phyloP scores from a whole-genome alignment of 169 alveolate species.

The Babesia caballi region DNA sequence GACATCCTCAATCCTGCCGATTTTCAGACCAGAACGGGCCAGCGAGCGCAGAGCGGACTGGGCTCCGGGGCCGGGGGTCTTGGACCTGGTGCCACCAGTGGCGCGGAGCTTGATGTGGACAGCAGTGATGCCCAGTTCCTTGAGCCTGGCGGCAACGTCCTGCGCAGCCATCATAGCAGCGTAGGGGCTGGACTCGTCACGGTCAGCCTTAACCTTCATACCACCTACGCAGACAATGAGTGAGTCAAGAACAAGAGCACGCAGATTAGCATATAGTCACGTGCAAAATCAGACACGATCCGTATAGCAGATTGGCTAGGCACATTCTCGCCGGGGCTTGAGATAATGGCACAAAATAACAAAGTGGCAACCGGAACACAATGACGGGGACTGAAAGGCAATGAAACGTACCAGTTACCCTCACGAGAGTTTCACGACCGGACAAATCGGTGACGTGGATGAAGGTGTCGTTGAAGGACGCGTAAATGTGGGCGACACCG shows the following conservation, averaged over 20 bases:
- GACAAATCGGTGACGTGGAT: slow-evolving; percentile 99
- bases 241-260: too few relatives aligned
- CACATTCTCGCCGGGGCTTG: too few relatives aligned
- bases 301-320: too few relatives aligned
- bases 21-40: slow-evolving; percentile 98
- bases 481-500: slow-evolving; percentile 99
- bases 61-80: slow-evolving; percentile 99
- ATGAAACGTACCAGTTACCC: slow-evolving; percentile 89
- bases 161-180: slow-evolving; percentile 99
- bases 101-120: slow-evolving; percentile 98
- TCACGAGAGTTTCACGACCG: slow-evolving; percentile 98
- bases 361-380: too few relatives aligned
- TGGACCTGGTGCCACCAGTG: slow-evolving; percentile 95
- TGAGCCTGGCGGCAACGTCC: slow-evolving; percentile 95
- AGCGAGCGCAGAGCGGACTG: slow-evolving; percentile 99
- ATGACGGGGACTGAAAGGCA: neutral
- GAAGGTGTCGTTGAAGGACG: slow-evolving; percentile 99
- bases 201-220: slow-evolving; percentile 99
- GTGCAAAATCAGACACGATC: neutral
- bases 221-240: slow-evolving; percentile 93
- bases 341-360: too few relatives aligned
- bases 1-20: slow-evolving; percentile 99
- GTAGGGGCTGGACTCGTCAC: slow-evolving; percentile 99
- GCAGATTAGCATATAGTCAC: neutral
- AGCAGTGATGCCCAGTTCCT: slow-evolving; percentile 97